Evolutionary conservation across 1,139 yeast species (phyloP).

Genomic region (Suhomyces yuchorum): DNA sequence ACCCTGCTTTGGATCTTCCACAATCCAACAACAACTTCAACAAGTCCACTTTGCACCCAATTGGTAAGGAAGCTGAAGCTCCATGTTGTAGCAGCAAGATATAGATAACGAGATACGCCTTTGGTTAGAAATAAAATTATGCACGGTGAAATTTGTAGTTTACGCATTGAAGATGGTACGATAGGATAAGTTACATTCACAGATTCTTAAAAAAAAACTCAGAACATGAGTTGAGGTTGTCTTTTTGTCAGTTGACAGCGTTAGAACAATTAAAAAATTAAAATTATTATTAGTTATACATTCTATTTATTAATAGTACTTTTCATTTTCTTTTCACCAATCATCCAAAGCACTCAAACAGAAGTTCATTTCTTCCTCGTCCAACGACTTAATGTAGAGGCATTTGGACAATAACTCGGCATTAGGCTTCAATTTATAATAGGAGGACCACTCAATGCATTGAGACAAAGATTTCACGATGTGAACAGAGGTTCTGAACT

Average conservation of each 20-base stretch:
- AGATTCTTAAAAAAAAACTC: too few relatives aligned
- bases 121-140: neutral
- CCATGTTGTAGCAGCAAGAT: conserved; percentile 51
- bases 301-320: neutral
- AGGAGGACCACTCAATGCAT: conserved; percentile 80
- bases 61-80: conserved; percentile 25
- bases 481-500: conserved; percentile 74
- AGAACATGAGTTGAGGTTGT: too few relatives aligned
- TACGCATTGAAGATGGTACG: too few relatives aligned
- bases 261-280: too few relatives aligned
- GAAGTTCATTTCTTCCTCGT: conserved; percentile 72
- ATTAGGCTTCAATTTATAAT: conserved; percentile 53
- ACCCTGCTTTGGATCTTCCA: conserved; percentile 85
- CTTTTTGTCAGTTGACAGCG: too few relatives aligned
- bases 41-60: conserved; percentile 55
- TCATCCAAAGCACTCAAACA: conserved; percentile 21
- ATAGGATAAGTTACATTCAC: too few relatives aligned
- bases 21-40: conserved; percentile 71
- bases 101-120: conserved; percentile 1
- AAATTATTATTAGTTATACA: neutral
- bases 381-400: conserved; percentile 73
- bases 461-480: conserved; percentile 79
- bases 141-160: neutral
- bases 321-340: neutral
- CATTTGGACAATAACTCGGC: conserved; percentile 78